A percentile compares a stretch with the other conserved stretches of the same genome.
phyloP scores from a whole-genome alignment of 1,139 yeast genomes.

The Arxiozyma heterogenica region DNA sequence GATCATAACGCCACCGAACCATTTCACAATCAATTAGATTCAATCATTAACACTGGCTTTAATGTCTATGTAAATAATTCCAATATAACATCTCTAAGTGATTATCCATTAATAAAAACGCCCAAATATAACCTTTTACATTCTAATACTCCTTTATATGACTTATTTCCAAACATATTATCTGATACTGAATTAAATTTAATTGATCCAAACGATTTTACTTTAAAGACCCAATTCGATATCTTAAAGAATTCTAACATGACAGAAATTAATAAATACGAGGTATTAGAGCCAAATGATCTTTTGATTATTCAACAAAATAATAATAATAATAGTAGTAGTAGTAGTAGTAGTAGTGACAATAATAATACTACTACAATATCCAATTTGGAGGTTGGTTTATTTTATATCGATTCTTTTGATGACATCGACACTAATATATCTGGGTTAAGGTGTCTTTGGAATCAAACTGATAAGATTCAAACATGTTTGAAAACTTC shows the following conservation, averaged over 20 bases:
- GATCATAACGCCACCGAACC: not conserved
- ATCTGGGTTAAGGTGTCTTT: conserved; percentile 25
- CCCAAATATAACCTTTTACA: conserved; percentile 8
- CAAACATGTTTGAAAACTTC: conserved; percentile 25
- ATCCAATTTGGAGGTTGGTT: conserved; percentile 20
- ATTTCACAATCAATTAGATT: conserved; percentile 2
- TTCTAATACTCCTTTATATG: conserved; percentile 10
- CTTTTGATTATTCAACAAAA: conserved; percentile 2
- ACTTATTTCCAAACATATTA: conserved; percentile 4
- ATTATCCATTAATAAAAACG: conserved; percentile 3
- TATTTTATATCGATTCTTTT: conserved; percentile 20
- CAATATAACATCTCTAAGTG: not conserved
- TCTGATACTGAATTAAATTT: conserved; percentile 4
- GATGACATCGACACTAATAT: conserved; percentile 21
- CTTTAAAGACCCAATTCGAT: conserved; percentile 16
- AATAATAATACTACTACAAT: not conserved
- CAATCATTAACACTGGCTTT: conserved; percentile 15
- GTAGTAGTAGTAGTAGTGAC: not conserved
- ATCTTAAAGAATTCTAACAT: conserved; percentile 9
- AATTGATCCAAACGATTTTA: conserved; percentile 11
- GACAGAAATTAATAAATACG: conserved; percentile 17
- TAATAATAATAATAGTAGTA: not conserved
- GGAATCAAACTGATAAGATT: conserved; percentile 14
- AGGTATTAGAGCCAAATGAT: conserved; percentile 1
- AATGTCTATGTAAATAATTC: conserved; percentile 13